Evolutionary conservation across 1,284 basidiomycete genomes (phyloP), one percentile per base, ranked within the genome.

Genomic region (Trichosporon ovoides): DNA sequence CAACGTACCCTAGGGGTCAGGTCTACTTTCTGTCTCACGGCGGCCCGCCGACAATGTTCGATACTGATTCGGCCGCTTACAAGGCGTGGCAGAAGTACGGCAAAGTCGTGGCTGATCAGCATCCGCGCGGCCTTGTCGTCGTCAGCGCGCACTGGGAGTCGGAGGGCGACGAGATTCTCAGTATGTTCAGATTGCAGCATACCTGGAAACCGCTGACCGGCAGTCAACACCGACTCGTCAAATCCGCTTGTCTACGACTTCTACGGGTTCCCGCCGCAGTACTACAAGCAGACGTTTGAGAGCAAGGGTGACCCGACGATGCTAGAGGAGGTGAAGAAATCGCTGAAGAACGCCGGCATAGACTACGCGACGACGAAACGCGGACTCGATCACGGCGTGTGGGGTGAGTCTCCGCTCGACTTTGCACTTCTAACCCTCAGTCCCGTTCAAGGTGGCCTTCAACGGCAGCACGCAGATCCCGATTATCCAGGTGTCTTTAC

Each of bases 101-200:
- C 6, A 58, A 67, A 33, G 50, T 67, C 12, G 66, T 81, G 35
- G 40, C 51, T 10, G 61, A 55, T 1, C 57, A 63, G 14, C 65
- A 71, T n/a, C 70, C 73, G 11, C 73, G 70, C 40, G 79, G 77
- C 1, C 66, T 81, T 7, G 69, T 80, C 24, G 71, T 77, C 49
- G 70, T 81, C 40, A 77, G 74, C 6, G 80, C 80, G 1, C 80
- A 81, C 62, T 81, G 80, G 80, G 80, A 81, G 62, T 33, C 60
- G 9, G 49, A 52, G 0, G 62, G 58, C 34, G 72, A 28, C 43
- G 13, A 48, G 43, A 48, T 76, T 13, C 51, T 68, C 7, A 64
- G 72, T 75, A 53, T 53, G 69, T 67, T 3, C 3, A 35, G 13
- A 51, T 53, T 61, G 46, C 38, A 3, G 4, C 37, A n/a, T 33